These are phyloP conservation scores for Solanum habrochaites DNA, from an alignment of 257 asterid genomes.

Conservation along the genomic window DNA sequence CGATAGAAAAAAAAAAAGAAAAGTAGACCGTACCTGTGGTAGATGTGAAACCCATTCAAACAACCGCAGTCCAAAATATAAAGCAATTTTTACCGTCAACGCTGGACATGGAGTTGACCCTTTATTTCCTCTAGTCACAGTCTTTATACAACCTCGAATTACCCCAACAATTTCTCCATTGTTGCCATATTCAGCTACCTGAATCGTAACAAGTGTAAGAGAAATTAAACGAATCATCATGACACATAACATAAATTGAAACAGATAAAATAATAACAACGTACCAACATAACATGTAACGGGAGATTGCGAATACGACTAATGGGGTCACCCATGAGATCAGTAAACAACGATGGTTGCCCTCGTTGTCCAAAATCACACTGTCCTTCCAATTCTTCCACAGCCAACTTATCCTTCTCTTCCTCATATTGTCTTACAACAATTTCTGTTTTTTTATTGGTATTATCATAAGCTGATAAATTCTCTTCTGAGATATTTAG, in stretches of 20 bases:
- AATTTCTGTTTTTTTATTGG: constrained; percentile 10
- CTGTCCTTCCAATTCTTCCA: constrained; percentile 65
- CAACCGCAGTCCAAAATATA: constrained; percentile 73
- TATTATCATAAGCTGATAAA: background rate
- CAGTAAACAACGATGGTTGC: constrained; percentile 53
- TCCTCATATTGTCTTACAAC: constrained; percentile 52
- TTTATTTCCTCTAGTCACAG: constrained; percentile 43
- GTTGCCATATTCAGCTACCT: constrained; percentile 52
- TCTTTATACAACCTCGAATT: constrained; percentile 60
- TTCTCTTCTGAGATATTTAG: constrained; percentile 6
- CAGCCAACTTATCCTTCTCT: constrained; percentile 47
- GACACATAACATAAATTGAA: background rate
- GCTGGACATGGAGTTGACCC: constrained; percentile 14
- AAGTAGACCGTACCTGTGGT: constrained; percentile 51
- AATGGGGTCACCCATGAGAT: constrained; percentile 80
- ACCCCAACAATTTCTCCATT: constrained; percentile 54
- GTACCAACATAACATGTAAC: constrained; percentile 65
- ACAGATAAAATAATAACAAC: background rate
- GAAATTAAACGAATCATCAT: background rate
- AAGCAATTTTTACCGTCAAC: constrained; percentile 57
- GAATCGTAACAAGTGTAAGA: background rate
- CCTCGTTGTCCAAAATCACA: constrained; percentile 68
- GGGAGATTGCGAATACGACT: constrained; percentile 51
- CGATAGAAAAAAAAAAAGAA: too few species aligned
- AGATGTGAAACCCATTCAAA: too few species aligned